Evolutionary conservation across 345 rosid genomes (phyloP).

Genomic region (Psidium guajava): DNA sequence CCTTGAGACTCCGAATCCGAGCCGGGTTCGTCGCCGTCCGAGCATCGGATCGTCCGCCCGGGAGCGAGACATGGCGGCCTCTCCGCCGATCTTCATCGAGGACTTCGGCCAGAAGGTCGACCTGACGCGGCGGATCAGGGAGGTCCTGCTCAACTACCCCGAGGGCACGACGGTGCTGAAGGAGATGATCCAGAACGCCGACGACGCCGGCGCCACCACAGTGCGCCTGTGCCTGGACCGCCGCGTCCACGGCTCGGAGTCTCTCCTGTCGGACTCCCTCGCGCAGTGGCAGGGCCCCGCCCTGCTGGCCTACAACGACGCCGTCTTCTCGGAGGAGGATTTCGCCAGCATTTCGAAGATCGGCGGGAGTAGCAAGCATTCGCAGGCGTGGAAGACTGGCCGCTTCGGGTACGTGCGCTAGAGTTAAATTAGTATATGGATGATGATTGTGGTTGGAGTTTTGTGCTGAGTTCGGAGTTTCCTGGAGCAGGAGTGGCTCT

Average conservation of each 20-base stretch:
- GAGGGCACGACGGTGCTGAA: constrained; percentile 91
- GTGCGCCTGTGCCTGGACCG: constrained; percentile 90
- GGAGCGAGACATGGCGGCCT: constrained; percentile 35
- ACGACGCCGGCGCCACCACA: constrained; percentile 83
- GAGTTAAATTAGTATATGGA: neutral
- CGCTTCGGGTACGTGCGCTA: constrained; percentile 57
- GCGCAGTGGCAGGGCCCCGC: constrained; percentile 88
- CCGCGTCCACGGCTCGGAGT: constrained; percentile 36
- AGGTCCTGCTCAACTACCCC: constrained; percentile 86
- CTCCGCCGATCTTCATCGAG: constrained; percentile 54
- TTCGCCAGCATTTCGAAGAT: constrained; percentile 78
- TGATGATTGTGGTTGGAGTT: neutral
- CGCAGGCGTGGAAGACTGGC: constrained; percentile 83
- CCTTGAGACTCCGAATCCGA: neutral
- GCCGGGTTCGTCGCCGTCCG: neutral
- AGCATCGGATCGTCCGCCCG: neutral
- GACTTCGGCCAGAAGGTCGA: constrained; percentile 99
- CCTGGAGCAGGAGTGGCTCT: neutral
- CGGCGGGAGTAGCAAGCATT: constrained; percentile 78
- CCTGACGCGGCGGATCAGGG: constrained; percentile 93
- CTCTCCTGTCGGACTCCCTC: constrained; percentile 53
- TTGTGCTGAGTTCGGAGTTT: neutral
- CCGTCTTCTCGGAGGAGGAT: constrained; percentile 86
- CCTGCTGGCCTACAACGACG: constrained; percentile 72
- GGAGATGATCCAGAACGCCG: constrained; percentile 94